A percentile compares a stretch with the other conserved stretches of the same genome.
phyloP scores from a whole-genome alignment of 495 filamentous ascomycete species.

The Xylaria palmicola region DNA sequence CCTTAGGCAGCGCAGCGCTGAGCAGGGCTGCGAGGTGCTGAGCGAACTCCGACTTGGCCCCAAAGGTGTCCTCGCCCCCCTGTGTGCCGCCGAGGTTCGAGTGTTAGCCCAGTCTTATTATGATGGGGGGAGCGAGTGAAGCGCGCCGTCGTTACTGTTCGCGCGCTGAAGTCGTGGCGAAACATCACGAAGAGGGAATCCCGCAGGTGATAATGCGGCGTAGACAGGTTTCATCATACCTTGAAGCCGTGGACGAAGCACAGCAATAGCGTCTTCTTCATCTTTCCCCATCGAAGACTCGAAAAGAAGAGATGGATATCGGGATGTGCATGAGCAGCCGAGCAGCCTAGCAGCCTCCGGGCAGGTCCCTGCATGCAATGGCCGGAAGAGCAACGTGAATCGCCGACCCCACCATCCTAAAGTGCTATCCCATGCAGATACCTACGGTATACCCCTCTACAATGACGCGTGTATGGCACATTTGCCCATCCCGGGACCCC shows the following conservation, averaged over 20 bases:
- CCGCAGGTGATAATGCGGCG: not conserved
- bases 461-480: conserved; percentile 19
- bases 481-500: not conserved
- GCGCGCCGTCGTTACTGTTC: too few relatives aligned
- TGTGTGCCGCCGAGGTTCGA: too few relatives aligned
- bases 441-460: conserved; percentile 12
- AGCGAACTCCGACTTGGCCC: conserved; percentile 60
- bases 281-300: conserved; percentile 49
- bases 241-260: conserved; percentile 99
- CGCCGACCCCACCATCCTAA: conserved; percentile 13
- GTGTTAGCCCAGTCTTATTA: too few relatives aligned
- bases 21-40: conserved; percentile 70
- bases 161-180: not conserved
- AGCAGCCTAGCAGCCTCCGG: too few relatives aligned
- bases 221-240: conserved; percentile 46
- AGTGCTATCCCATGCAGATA: not conserved
- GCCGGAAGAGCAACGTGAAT: not conserved
- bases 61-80: conserved; percentile 90
- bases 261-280: conserved; percentile 86
- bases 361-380: too few relatives aligned
- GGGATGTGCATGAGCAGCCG: too few relatives aligned
- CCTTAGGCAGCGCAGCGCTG: conserved; percentile 66
- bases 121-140: too few relatives aligned
- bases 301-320: too few relatives aligned
- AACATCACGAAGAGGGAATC: not conserved